These are phyloP conservation scores for Lolium multiflorum DNA, from an alignment of 176 grass and related monocot species.

Conservation along the genomic window DNA sequence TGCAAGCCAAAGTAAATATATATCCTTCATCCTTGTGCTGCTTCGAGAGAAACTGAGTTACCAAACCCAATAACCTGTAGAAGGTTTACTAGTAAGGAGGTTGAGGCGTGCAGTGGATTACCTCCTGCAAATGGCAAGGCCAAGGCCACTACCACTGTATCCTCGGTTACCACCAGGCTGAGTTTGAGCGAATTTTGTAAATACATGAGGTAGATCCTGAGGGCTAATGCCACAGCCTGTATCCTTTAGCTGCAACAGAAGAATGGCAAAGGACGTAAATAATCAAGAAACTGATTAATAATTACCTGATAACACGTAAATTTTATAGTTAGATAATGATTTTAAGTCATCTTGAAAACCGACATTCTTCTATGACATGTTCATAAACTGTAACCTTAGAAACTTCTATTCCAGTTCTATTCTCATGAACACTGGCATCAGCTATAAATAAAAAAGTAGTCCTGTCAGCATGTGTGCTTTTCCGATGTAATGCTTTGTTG, in stretches of 20 bases:
- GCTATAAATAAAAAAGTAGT: background rate
- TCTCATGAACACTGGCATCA: background rate
- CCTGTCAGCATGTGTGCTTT: background rate
- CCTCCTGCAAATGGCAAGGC: conserved; percentile 87
- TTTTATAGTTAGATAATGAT: background rate
- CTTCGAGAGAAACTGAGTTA: conserved; percentile 1
- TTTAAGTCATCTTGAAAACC: conserved; percentile 1
- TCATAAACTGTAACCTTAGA: conserved; percentile 17
- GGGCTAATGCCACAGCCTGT: conserved; percentile 93
- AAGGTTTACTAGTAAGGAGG: conserved; percentile 8
- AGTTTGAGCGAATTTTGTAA: conserved; percentile 86
- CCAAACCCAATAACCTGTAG: conserved; percentile 46
- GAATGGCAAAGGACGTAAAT: conserved; percentile 43
- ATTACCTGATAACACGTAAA: background rate
- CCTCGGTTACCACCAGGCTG: conserved; percentile 62
- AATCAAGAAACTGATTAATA: conserved; percentile 12
- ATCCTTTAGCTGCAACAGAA: conserved; percentile 75
- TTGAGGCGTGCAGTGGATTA: conserved; percentile 11
- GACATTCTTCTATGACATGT: background rate
- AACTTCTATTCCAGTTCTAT: background rate
- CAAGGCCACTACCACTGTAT: conserved; percentile 81
- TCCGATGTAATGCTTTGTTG: conserved; percentile 12
- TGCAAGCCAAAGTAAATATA: background rate
- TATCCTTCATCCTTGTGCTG: background rate
- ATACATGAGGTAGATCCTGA: conserved; percentile 85